phyloP scores from a whole-genome alignment of 768 basidiomycete species.

The Lentinula aciculospora region DNA sequence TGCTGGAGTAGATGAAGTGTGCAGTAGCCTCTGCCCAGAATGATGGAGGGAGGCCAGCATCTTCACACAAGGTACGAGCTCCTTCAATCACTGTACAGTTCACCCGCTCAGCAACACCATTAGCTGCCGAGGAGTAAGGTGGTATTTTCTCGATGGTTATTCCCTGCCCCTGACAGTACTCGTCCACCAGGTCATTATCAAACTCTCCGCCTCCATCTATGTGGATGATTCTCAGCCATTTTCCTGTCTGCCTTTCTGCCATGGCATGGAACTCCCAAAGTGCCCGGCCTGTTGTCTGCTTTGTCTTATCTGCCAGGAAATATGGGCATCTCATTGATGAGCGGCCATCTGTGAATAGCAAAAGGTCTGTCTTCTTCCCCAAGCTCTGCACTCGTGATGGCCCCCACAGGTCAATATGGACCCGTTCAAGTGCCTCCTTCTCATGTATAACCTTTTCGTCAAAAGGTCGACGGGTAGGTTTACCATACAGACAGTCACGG shows the following conservation, averaged over 20 bases:
- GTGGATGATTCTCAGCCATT: slow-evolving; percentile 11
- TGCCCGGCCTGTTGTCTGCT: slow-evolving; percentile 6
- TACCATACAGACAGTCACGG: slow-evolving; percentile 21
- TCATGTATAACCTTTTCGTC: slow-evolving; percentile 14
- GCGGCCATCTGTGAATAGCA: slow-evolving; percentile 17
- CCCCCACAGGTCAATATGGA: slow-evolving; percentile 21
- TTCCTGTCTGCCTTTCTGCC: slow-evolving; percentile 14
- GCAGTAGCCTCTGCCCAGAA: not conserved
- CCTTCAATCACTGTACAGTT: slow-evolving; percentile 18
- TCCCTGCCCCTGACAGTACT: slow-evolving; percentile 13
- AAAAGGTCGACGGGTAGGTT: slow-evolving; percentile 17
- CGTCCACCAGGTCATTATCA: no score
- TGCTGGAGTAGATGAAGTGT: not conserved
- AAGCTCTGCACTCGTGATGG: slow-evolving; percentile 12
- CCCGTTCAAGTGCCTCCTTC: slow-evolving; percentile 11
- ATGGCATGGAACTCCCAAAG: slow-evolving; percentile 14
- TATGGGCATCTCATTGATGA: slow-evolving; percentile 10
- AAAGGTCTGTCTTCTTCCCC: slow-evolving; percentile 17
- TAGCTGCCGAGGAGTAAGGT: slow-evolving; percentile 19
- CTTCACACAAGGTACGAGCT: not conserved
- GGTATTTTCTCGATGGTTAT: slow-evolving; percentile 15
- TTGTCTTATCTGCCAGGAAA: slow-evolving; percentile 19
- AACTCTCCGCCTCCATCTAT: no score
- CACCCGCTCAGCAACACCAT: slow-evolving; percentile 18
- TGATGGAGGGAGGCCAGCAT: not conserved